These are phyloP conservation scores for Kwoniella bestiolae DNA, from an alignment of 768 basidiomycete genomes.

Conservation along the genomic window DNA sequence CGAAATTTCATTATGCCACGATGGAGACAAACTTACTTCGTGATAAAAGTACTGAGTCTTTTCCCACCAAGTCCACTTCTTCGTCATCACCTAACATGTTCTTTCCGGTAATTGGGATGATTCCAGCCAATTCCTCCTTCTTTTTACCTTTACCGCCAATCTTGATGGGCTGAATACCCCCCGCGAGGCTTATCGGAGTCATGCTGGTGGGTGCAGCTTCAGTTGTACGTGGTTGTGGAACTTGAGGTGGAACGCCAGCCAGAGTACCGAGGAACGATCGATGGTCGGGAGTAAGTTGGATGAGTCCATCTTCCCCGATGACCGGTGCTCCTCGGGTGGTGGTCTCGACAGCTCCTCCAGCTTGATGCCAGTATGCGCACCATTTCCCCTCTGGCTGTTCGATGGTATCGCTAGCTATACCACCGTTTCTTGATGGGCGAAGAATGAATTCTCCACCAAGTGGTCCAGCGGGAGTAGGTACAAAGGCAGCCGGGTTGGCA, in stretches of 20 bases:
- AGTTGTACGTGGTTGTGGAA: neutral
- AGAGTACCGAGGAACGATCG: constrained; percentile 37
- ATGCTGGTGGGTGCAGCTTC: constrained; percentile 16
- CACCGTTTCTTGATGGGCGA: constrained; percentile 35
- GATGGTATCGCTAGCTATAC: constrained; percentile 40
- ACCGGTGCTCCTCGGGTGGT: constrained; percentile 22
- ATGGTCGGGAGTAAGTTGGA: constrained; percentile 34
- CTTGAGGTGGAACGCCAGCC: constrained; percentile 27
- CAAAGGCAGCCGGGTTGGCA: constrained; percentile 87
- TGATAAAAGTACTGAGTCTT: constrained; percentile 47
- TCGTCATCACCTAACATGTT: constrained; percentile 47
- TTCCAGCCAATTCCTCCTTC: constrained; percentile 32
- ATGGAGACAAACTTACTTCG: constrained; percentile 37
- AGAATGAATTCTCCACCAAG: constrained; percentile 41
- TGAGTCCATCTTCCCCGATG: constrained; percentile 28
- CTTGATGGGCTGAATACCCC: constrained; percentile 39
- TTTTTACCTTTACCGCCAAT: constrained; percentile 30
- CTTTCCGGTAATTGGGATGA: constrained; percentile 24
- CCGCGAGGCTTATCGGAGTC: constrained; percentile 13
- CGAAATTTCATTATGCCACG: neutral
- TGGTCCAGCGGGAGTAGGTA: constrained; percentile 60
- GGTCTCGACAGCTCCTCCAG: constrained; percentile 59
- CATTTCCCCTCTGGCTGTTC: constrained; percentile 38
- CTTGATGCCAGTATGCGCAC: constrained; percentile 83
- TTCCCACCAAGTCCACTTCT: constrained; percentile 40